A percentile compares a stretch with the other conserved stretches of the same genome.
These are phyloP conservation scores for Trichophyton schoenleinii DNA, from an alignment of 2,329 filamentous ascomycete genomes.

Conservation along the genomic window DNA sequence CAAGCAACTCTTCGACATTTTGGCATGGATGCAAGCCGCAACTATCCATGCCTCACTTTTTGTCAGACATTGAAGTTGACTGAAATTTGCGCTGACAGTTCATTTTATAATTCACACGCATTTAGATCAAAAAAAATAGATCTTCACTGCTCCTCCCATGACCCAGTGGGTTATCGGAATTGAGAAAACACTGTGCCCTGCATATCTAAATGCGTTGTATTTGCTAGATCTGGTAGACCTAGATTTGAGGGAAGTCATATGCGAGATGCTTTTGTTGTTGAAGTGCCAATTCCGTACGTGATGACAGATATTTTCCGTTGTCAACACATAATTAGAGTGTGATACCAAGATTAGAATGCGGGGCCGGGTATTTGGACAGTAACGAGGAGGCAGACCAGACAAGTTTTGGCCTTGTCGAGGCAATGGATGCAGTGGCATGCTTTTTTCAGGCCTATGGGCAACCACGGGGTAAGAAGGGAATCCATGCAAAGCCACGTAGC, in stretches of 20 bases:
- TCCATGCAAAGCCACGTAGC: background rate
- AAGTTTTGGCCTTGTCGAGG: background rate
- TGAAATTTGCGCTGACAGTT: too few relatives aligned
- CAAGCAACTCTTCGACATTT: background rate
- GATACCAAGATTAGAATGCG: too few relatives aligned
- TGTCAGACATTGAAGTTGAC: too few relatives aligned
- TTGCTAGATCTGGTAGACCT: background rate
- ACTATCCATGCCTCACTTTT: too few relatives aligned
- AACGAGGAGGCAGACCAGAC: background rate
- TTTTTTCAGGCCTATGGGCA: background rate
- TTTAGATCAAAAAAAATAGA: too few relatives aligned
- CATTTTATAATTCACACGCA: too few relatives aligned
- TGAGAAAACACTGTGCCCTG: too few relatives aligned
- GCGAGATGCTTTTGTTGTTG: background rate
- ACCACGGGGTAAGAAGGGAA: background rate
- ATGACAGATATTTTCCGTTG: background rate
- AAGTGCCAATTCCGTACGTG: background rate
- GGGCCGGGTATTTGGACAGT: background rate
- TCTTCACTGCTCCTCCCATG: too few relatives aligned
- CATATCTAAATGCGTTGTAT: background rate
- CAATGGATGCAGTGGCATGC: background rate
- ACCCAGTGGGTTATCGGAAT: too few relatives aligned
- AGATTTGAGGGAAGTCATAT: background rate
- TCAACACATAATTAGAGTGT: too few relatives aligned
- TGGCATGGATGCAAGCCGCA: too few relatives aligned